A percentile compares a stretch with the other conserved stretches of the same genome.
These are phyloP conservation scores for Tolypocladium guangdongense DNA, from an alignment of 2,329 filamentous ascomycete species.

Conservation along the genomic window DNA sequence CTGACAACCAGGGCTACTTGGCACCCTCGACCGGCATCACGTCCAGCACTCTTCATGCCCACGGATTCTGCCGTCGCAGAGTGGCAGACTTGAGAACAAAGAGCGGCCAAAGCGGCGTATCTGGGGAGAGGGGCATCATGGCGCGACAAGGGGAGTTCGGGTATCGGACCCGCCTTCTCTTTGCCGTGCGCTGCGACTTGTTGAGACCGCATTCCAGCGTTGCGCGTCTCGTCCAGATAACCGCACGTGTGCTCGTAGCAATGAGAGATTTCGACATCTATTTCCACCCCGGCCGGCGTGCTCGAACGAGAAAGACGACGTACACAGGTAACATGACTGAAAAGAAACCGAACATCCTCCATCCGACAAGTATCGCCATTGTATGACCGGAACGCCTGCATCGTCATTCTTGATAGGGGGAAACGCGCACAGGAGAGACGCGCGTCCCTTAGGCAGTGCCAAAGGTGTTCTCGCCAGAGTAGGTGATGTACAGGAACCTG, in stretches of 20 bases:
- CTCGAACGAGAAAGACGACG: background rate
- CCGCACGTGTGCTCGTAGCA: background rate
- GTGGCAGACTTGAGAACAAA: too few relatives aligned
- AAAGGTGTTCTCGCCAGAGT: slow-evolving; percentile 99
- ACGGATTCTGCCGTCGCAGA: background rate
- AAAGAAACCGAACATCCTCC: slow-evolving; percentile 11
- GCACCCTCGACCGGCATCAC: background rate
- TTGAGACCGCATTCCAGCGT: background rate
- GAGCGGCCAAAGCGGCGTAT: background rate
- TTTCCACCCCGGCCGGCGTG: background rate
- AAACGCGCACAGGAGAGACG: background rate
- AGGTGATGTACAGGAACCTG: slow-evolving; percentile 97
- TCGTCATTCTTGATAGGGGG: slow-evolving; percentile 13
- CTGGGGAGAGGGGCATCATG: background rate
- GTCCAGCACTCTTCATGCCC: background rate
- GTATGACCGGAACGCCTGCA: slow-evolving; percentile 24
- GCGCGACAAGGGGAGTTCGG: background rate
- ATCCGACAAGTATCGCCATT: slow-evolving; percentile 14
- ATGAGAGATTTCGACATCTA: background rate
- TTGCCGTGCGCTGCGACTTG: background rate
- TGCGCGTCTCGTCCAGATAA: background rate
- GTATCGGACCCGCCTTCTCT: background rate
- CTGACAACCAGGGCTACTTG: background rate
- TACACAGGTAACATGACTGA: background rate
- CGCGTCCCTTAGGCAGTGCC: slow-evolving; percentile 33